Evolutionary conservation across 257 asterid species (phyloP).

Genomic region (Solanum virginianum): DNA sequence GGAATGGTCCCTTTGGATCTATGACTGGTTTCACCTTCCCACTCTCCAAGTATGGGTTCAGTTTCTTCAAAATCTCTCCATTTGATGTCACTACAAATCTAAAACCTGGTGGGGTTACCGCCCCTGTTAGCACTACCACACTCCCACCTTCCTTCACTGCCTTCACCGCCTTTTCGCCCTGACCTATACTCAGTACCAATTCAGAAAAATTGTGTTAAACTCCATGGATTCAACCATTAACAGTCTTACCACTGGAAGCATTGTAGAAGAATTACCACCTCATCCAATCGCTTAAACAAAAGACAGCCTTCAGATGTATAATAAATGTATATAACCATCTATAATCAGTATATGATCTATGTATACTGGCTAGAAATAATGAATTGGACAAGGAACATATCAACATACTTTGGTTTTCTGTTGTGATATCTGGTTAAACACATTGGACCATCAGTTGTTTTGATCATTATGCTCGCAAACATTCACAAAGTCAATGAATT

Average conservation of each 20-base stretch:
- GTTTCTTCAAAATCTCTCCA: conserved; percentile 52
- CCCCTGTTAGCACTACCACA: conserved; percentile 66
- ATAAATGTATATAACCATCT: not conserved
- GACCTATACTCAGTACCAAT: conserved; percentile 35
- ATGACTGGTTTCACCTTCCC: conserved; percentile 63
- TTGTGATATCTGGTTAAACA: not conserved
- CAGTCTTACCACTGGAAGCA: not conserved
- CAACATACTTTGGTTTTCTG: not conserved
- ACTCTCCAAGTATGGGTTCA: conserved; percentile 59
- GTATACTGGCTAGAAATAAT: not conserved
- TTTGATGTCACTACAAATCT: conserved; percentile 73
- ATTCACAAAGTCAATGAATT: not conserved
- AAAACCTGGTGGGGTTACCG: conserved; percentile 76
- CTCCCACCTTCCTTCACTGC: conserved; percentile 82
- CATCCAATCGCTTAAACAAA: not conserved
- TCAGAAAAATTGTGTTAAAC: not conserved
- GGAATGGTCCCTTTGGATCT: conserved; percentile 76
- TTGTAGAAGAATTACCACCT: not conserved
- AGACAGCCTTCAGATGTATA: not conserved
- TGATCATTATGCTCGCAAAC: not conserved
- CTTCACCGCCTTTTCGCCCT: conserved; percentile 72
- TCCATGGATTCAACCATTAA: not conserved
- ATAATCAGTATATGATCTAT: no score
- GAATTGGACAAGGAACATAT: not conserved
- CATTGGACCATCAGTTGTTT: not conserved